Evolutionary conservation across 1,139 yeast species (phyloP), one percentile per base, ranked within the genome.

Genomic region (Scheffersomyces quercinus): DNA sequence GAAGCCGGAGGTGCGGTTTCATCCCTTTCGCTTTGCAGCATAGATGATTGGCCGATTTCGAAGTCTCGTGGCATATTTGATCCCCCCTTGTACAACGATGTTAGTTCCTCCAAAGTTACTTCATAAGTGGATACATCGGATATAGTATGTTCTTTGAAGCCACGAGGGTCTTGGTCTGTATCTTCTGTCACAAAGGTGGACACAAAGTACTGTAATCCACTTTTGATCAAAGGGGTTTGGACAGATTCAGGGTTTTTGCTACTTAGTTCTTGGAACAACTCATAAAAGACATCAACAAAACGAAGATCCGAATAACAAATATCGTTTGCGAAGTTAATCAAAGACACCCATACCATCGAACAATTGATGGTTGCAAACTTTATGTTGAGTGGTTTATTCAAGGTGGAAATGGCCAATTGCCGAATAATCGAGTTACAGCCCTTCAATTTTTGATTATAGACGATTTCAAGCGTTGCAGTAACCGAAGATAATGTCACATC

Each of bases 301-400:
- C 59, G 41, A 29, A 67, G 44, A 41, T 67, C 68, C 9, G 60
- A 48, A 40, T 61, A 64, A 44, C 73, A 67, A 5, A 61, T 50
- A 38, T 67, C 72, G 41, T 65, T 64, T 3, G 64, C 64, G 28
- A 56, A 55, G 38, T 67, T 64, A 32, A 67, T 50, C 35, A 68
- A 50, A 16, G 59, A 48, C 3, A 67, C 54, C 71, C 72, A 67
- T 2, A 56, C 45, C 35, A 59, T 40, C 1, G 62, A 47, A 15
- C 46, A 44, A 3, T 47, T 46, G 20, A 40, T 33, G 4, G 15
- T 11, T 29, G 46, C 42, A 29, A 46, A 29, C 13, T 51, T 42
- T 10, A 48, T n/a, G 11, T 42, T 41, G 10, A 56, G 45, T 24
- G 55, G 15, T 14, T 37, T 41, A 5, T 40, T 33, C 7, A 56